Base-by-base conservation (phyloP, 78 protist species). In the Ministeria vibrans region DNA sequence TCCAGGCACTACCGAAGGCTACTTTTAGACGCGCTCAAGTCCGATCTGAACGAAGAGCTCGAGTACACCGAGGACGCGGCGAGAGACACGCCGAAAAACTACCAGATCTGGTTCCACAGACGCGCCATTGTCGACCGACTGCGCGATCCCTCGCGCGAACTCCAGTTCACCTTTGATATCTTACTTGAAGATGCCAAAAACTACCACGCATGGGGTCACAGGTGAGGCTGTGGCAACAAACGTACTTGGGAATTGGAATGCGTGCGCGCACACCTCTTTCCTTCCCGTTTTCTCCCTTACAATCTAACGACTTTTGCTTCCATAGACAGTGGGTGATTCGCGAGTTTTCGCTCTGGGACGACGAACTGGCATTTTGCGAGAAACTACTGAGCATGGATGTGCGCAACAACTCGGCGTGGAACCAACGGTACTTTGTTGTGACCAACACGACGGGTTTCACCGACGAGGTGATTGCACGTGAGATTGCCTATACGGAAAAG, bases 401-500 rank as follows among this genome's bases (percentile, higher is more conserved):
- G 42, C 66, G 92, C 59, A 94, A 94, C 82, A 94, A 94, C 77
- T 92, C 96, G 18, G 96, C 92, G 23, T 94, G 97, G 97, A 94
- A 94, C 77, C 91, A 94, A 25, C 78, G 94, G 28, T 90, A 41
- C 86, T 93, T 84, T 59, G 85, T 93, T 28, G 15, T 70, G 13
- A 23, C 82, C 53, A 0, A 3, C 45, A 39, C 53, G 41, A 39
- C 28, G 32, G 74, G 15, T 32, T 80, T 20, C 43, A 51, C 5
- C 18, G 11, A 23, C 25, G 68, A 38, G 22, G 28, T 77, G 4
- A 22, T 80, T 27, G 77, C 63, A 1, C 53, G 73, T 15, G 92
- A 84, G 74, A 13, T 61, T 45, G 77, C 51, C 34, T 83, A 55
- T 34, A 61, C 88, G 3, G 7, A 79, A n/a, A 18, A 32, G 28